Base-by-base conservation (phyloP, 345 rosid genomes). In the Cardamine chenopodiifolia region DNA sequence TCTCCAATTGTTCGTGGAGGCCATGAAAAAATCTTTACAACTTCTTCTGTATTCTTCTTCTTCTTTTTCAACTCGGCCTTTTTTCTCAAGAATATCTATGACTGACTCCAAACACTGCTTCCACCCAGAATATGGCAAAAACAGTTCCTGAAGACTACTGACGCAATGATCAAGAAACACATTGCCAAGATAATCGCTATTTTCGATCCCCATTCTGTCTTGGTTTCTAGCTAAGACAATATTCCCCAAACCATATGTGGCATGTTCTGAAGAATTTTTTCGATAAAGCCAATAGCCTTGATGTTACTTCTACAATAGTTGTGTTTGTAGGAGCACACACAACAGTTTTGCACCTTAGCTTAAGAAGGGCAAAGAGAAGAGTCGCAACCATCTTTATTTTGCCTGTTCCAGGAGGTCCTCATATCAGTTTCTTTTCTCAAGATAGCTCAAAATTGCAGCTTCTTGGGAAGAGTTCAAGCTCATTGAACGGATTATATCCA, bases 321-420 rank as follows among this genome's bases (percentile, higher is more conserved):
- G 78, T 75, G 70, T 81, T 83, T 14, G 88, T 81, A 32, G 89
- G 89, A 28, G 89, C 81, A 55, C 89, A 85, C n/a, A 78, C 78
- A 22, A 81, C 72, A 1, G 84, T 74, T 55, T 74, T 77, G 60
- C 82, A 82, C 39, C 62, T 75, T 50, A 66, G 53, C 26, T 60
- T 70, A 25, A 83, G 77, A 37, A 85, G 79, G 8, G 60, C 14
- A 17, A 42, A 47, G 55, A 85, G 61, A 55, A 85, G 60, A 0
- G 66, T 13, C 8, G 82, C 68, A 0, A 75, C 71, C 0, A 78
- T 86, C 62, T 75, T 81, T 7, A 86, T 85, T 55, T 85, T 83
- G 7, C 83, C 85, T 0, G 84, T 85, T 4, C 89, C 86, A 3
- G 89, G 88, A 50, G 88, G 88, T 4, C 89, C 89, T 85, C 83